These are phyloP conservation scores for Bassia scoparia DNA, from an alignment of 148 eudicot genomes.

Conservation along the genomic window DNA sequence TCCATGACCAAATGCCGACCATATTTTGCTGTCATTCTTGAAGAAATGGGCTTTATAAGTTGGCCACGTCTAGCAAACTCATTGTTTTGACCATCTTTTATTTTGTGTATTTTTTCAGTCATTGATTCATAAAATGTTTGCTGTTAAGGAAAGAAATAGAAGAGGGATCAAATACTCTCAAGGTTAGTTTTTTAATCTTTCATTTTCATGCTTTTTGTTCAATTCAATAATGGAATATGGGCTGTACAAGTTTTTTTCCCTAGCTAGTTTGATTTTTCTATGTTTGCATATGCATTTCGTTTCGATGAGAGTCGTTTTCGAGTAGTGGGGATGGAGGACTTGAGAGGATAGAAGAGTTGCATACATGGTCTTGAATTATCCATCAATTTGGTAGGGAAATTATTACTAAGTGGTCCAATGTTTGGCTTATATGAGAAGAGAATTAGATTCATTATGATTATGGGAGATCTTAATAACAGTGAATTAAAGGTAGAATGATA, in stretches of 20 bases:
- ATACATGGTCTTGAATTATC: too few species aligned
- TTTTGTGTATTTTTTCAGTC: slow-evolving; percentile 33
- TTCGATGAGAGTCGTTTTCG: neutral
- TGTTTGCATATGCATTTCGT: neutral
- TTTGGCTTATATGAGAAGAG: slow-evolving; percentile 9
- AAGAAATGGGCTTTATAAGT: slow-evolving; percentile 24
- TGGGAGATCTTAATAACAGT: slow-evolving; percentile 12
- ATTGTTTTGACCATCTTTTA: slow-evolving; percentile 13
- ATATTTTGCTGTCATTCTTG: slow-evolving; percentile 23
- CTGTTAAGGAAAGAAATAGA: slow-evolving; percentile 34
- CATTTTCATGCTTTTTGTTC: neutral
- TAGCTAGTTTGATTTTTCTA: neutral
- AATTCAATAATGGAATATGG: neutral
- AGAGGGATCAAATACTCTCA: slow-evolving; percentile 32
- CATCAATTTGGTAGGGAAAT: slow-evolving; percentile 9
- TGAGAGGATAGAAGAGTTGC: too few species aligned
- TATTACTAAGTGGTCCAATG: slow-evolving; percentile 19
- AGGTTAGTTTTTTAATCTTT: slow-evolving; percentile 32
- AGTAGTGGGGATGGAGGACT: neutral
- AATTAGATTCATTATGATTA: slow-evolving; percentile 25
- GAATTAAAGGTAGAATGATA: neutral
- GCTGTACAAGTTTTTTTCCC: neutral
- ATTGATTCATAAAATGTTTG: slow-evolving; percentile 44
- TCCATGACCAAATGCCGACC: slow-evolving; percentile 20
- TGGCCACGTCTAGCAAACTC: slow-evolving; percentile 12